Evolutionary conservation across 306 rosid species (phyloP).

Genomic region (Dryas drummondii): DNA sequence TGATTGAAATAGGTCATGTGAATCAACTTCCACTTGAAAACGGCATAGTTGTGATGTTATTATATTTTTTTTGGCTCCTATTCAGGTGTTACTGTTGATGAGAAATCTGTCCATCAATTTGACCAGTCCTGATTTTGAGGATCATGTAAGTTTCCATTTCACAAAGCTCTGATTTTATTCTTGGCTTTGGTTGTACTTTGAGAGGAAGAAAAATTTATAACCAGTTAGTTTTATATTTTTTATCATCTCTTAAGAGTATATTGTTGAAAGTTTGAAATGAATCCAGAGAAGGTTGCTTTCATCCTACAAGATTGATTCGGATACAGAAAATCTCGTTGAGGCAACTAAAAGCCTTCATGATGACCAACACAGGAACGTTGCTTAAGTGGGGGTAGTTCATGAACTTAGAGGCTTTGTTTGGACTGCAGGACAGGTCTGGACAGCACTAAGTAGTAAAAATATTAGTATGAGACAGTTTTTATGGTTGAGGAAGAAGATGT

Average conservation of each 20-base stretch:
- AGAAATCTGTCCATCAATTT: conserved; percentile 90
- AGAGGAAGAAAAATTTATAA: not conserved
- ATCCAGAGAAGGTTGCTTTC: conserved; percentile 75
- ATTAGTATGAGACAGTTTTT: no score
- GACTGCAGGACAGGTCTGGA: no score
- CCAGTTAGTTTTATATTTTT: not conserved
- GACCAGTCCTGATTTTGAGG: conserved; percentile 83
- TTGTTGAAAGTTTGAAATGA: conserved; percentile 7
- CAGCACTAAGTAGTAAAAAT: no score
- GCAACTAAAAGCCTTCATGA: conserved; percentile 24
- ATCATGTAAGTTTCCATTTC: conserved; percentile 65
- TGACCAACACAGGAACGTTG: conserved; percentile 36
- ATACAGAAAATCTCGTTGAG: conserved; percentile 28
- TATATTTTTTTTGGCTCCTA: conserved; percentile 6
- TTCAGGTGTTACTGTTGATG: conserved; percentile 88
- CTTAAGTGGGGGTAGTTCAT: conserved; percentile 23
- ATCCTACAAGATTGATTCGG: conserved; percentile 50
- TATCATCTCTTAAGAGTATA: not conserved
- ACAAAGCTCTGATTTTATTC: not conserved
- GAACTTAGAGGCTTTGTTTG: not conserved
- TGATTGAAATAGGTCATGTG: not conserved
- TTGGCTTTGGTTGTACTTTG: not conserved
- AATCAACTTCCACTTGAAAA: conserved; percentile 16
- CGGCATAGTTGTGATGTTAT: conserved; percentile 6
- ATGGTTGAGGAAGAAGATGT: no score